These are phyloP conservation scores for Ustilago loliicola DNA, from an alignment of 1,284 basidiomycete species.

Conservation along the genomic window DNA sequence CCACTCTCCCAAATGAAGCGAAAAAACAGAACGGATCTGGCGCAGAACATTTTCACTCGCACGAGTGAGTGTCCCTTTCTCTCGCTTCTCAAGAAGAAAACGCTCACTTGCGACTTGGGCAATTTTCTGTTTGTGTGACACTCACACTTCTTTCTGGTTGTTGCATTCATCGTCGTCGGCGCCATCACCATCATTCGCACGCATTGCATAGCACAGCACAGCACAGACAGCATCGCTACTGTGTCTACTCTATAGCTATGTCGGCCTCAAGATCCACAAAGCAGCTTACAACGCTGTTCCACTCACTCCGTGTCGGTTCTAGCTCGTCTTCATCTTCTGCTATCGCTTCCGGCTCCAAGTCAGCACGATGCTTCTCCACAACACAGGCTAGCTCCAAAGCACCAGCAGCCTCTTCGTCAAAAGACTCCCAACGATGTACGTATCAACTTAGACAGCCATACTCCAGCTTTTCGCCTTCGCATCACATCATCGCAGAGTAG, in stretches of 20 bases:
- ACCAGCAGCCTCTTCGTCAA: background rate
- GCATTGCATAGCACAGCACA: no score
- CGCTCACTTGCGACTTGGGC: background rate
- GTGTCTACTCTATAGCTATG: constrained; percentile 9
- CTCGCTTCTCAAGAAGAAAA: constrained; percentile 2
- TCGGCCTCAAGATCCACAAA: constrained; percentile 28
- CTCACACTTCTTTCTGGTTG: background rate
- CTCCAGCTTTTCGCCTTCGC: background rate
- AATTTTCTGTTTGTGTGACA: background rate
- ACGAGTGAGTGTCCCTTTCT: constrained; percentile 10
- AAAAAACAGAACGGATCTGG: constrained; percentile 25
- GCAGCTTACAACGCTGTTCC: constrained; percentile 40
- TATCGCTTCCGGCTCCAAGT: constrained; percentile 14
- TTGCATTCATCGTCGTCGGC: background rate
- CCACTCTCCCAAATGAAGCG: background rate
- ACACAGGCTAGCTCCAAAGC: constrained; percentile 14
- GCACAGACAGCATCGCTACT: background rate
- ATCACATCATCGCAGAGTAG: background rate
- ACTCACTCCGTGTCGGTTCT: constrained; percentile 35
- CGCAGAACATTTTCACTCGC: constrained; percentile 13
- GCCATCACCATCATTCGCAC: background rate
- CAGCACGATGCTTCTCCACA: constrained; percentile 42
- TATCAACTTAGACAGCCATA: background rate
- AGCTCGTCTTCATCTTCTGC: constrained; percentile 20
- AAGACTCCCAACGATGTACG: constrained; percentile 29